Evolutionary conservation across 371 early-diverging fungal genomes (phyloP).

Genomic region (Umbelopsis sp.): DNA sequence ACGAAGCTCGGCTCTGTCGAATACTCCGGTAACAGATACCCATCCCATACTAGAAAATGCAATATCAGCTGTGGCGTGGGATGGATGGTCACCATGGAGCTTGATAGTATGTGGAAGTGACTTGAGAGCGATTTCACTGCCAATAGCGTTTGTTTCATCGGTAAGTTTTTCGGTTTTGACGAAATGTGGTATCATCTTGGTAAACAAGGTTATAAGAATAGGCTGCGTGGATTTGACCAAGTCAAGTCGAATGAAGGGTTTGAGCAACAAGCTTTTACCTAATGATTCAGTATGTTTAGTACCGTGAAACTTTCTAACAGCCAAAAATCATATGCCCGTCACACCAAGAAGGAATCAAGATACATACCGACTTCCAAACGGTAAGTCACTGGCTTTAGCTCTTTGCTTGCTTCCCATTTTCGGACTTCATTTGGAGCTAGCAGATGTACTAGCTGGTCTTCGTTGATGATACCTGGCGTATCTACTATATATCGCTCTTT

Average conservation of each 20-base stretch:
- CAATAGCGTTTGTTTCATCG: constrained; percentile 18
- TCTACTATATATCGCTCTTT: constrained; percentile 61
- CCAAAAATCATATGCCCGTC: no score
- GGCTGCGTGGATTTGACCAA: constrained; percentile 47
- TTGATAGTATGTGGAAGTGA: constrained; percentile 35
- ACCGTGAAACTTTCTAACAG: no score
- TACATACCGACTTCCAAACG: constrained; percentile 44
- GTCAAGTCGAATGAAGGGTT: constrained; percentile 71
- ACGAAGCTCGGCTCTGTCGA: constrained; percentile 49
- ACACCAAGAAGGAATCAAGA: background rate
- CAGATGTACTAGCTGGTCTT: constrained; percentile 51
- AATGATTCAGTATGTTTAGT: background rate
- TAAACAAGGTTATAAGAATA: constrained; percentile 61
- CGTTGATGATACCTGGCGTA: constrained; percentile 72
- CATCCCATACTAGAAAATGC: constrained; percentile 73
- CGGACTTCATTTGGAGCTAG: constrained; percentile 53
- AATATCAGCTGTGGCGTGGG: constrained; percentile 60
- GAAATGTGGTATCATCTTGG: constrained; percentile 59
- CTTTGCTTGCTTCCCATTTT: constrained; percentile 44
- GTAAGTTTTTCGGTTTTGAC: constrained; percentile 57
- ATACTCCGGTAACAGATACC: constrained; percentile 63
- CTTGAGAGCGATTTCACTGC: background rate
- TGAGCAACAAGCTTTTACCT: constrained; percentile 60
- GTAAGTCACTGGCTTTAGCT: constrained; percentile 60
- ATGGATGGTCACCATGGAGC: constrained; percentile 49